phyloP scores from a whole-genome alignment of 345 rosid genomes.

The Microthlaspi erraticum region DNA sequence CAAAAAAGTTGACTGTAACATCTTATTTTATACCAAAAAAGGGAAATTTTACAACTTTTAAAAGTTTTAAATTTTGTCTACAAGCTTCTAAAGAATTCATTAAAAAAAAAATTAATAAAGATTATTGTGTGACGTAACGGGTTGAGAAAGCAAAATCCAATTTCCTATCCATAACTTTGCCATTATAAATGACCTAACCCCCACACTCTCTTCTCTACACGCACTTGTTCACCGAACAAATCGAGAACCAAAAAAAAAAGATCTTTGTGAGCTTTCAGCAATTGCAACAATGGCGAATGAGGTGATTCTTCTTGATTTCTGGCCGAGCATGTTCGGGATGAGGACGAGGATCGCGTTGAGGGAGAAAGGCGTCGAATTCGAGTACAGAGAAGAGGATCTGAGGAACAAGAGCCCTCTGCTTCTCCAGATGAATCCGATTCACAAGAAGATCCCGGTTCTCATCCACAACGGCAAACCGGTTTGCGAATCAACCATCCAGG shows the following conservation, averaged over 20 bases:
- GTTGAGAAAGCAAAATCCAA: conserved; percentile 15
- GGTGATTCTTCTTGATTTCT: conserved; percentile 38
- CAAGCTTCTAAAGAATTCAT: not conserved
- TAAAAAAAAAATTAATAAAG: not conserved
- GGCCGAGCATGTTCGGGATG: conserved; percentile 44
- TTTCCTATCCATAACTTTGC: not conserved
- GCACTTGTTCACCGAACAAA: not conserved
- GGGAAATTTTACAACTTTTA: too few relatives aligned
- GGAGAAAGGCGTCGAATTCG: conserved; percentile 39
- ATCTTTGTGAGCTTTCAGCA: not conserved
- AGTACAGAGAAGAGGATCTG: conserved; percentile 36
- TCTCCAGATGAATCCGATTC: conserved; percentile 40
- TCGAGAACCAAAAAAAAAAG: not conserved
- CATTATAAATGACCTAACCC: not conserved
- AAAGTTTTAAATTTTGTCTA: not conserved
- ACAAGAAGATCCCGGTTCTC: conserved; percentile 40
- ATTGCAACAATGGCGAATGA: conserved; percentile 29
- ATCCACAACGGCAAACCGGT: conserved; percentile 42
- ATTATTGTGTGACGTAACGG: not conserved
- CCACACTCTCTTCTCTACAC: conserved; percentile 8
- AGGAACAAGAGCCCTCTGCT: conserved; percentile 34
- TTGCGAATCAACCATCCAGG: conserved; percentile 23
- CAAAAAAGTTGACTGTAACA: too few relatives aligned
- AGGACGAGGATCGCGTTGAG: conserved; percentile 39
- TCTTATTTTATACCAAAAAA: too few relatives aligned